These are phyloP conservation scores for Phaeophleospora eucalypticola DNA, from an alignment of 2,329 filamentous ascomycete genomes.

Conservation along the genomic window DNA sequence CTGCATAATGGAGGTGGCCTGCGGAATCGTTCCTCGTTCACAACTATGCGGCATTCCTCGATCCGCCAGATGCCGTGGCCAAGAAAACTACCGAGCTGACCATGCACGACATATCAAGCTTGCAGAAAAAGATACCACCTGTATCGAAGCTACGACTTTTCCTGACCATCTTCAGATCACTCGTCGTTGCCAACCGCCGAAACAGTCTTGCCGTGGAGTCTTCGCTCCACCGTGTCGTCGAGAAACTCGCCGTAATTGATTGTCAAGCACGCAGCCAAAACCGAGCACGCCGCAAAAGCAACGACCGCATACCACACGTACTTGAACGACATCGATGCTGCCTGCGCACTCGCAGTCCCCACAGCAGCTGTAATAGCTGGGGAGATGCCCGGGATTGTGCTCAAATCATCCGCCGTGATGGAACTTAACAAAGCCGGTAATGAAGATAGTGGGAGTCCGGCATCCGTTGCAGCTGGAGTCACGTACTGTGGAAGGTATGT, in stretches of 20 bases:
- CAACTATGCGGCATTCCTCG: no score
- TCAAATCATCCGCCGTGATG: neutral
- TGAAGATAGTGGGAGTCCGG: slow-evolving; percentile 4
- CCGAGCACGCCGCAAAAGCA: slow-evolving; percentile 2
- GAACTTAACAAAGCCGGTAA: slow-evolving; percentile 1
- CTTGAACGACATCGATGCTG: slow-evolving; percentile 2
- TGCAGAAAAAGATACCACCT: no score
- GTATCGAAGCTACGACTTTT: neutral
- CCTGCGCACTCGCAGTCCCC: slow-evolving; percentile 2
- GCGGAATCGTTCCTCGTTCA: no score
- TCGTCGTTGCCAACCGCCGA: neutral
- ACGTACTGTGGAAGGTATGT: slow-evolving; percentile 1
- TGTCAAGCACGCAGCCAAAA: slow-evolving; percentile 3
- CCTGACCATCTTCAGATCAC: neutral
- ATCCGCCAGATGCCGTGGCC: no score
- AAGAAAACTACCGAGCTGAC: no score
- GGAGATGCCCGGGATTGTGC: neutral
- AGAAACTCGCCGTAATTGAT: slow-evolving; percentile 5
- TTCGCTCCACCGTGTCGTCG: slow-evolving; percentile 3
- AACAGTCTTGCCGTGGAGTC: slow-evolving; percentile 3
- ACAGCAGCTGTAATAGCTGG: neutral
- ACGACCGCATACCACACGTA: slow-evolving; percentile 3
- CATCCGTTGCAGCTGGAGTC: slow-evolving; percentile 1
- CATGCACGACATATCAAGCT: no score
- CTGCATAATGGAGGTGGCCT: no score